Conservation (phyloP, 768 basidiomycete species). For the Flagelloscypha sp. region DNA sequence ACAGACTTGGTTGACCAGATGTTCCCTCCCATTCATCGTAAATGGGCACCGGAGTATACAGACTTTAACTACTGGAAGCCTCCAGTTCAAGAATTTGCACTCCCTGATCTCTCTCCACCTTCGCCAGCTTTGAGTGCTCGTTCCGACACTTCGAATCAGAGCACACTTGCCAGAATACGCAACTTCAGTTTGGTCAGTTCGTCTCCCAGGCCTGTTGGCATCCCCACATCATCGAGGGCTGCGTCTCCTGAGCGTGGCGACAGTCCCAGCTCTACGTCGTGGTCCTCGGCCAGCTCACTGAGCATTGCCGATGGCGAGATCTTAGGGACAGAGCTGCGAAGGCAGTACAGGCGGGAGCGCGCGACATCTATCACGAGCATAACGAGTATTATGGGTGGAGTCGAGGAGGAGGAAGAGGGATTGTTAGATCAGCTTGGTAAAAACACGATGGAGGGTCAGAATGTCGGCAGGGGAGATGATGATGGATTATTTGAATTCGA, state of each 20-base stretch:
- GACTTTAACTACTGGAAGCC: constrained; percentile 97
- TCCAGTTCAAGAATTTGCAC: constrained; percentile 65
- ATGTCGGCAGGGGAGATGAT: constrained; percentile 23
- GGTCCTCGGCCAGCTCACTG: constrained; percentile 1
- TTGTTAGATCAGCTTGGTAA: too few relatives aligned
- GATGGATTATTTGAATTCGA: constrained; percentile 28
- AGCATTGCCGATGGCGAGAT: constrained; percentile 14
- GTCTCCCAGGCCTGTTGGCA: constrained; percentile 27
- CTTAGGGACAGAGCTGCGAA: constrained; percentile 37
- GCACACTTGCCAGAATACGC: constrained; percentile 63
- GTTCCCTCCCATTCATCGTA: constrained; percentile 93
- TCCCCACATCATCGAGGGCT: constrained; percentile 10
- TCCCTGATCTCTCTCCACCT: constrained; percentile 78
- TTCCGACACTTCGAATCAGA: constrained; percentile 76
- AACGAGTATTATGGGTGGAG: constrained; percentile 68
- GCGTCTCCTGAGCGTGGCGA: too few relatives aligned
- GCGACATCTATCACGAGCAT: constrained; percentile 55
- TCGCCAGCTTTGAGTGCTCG: constrained; percentile 92
- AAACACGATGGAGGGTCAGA: constrained; percentile 19
- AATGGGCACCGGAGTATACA: constrained; percentile 84
- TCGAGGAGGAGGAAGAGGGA: constrained; percentile 31
- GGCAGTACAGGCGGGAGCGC: constrained; percentile 40
- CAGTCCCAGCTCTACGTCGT: constrained; percentile 22
- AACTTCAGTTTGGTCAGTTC: constrained; percentile 69
- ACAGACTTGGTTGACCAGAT: constrained; percentile 99